Conservation (phyloP, 129 eudicot species). For the Kitagawia praeruptora region DNA sequence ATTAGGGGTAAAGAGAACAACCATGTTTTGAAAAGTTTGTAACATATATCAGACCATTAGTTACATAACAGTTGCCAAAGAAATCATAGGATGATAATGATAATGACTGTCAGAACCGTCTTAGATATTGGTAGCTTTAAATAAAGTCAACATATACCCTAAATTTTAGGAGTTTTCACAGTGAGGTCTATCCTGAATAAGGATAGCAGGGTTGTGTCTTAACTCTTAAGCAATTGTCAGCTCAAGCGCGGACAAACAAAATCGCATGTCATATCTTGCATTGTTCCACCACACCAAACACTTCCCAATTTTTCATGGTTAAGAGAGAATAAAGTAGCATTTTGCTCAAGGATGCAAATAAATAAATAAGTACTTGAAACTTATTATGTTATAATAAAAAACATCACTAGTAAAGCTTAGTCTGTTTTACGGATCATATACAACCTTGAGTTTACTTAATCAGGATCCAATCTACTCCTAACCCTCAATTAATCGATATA, state of each 20-base stretch:
- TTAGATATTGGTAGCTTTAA: background rate
- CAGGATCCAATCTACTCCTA: background rate
- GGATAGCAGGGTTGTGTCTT: background rate
- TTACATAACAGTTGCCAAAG: too few relatives aligned
- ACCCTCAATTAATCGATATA: background rate
- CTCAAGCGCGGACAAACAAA: background rate
- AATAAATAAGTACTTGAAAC: background rate
- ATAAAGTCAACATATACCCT: too few relatives aligned
- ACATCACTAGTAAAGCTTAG: background rate
- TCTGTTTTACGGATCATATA: background rate
- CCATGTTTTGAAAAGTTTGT: too few relatives aligned
- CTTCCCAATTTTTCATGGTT: too few relatives aligned
- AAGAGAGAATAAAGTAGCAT: too few relatives aligned
- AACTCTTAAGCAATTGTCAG: background rate
- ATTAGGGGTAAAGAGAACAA: background rate
- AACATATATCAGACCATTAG: background rate
- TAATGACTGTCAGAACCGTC: background rate
- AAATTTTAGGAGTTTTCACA: background rate
- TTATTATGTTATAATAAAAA: background rate
- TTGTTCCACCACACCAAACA: background rate
- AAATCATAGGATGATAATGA: too few relatives aligned
- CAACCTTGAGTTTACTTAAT: background rate
- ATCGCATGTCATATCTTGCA: background rate
- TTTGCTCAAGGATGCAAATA: background rate
- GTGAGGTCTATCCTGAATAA: background rate